Conservation (phyloP, 345 rosid species). For the Citrus inodora region DNA sequence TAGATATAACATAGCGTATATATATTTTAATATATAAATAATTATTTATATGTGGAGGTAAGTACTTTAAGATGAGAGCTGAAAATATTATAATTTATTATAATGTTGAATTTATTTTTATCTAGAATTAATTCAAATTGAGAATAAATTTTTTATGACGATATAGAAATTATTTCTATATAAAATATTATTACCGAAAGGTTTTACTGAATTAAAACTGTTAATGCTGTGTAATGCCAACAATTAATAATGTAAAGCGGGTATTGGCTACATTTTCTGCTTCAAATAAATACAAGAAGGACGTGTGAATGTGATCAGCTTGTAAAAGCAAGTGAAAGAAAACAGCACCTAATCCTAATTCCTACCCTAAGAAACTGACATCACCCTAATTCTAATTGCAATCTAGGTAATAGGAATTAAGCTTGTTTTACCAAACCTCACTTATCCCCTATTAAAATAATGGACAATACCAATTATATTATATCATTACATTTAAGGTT, state of each 20-base stretch:
- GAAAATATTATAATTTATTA: too few species aligned
- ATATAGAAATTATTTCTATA: too few species aligned
- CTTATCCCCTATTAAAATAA: background rate
- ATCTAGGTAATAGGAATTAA: background rate
- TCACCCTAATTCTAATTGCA: slow-evolving; percentile 11
- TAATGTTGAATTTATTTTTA: too few species aligned
- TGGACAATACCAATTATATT: background rate
- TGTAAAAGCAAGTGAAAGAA: background rate
- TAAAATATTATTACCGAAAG: too few species aligned
- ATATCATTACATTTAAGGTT: too few species aligned
- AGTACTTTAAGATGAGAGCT: too few species aligned
- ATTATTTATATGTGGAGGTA: too few species aligned
- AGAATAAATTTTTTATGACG: too few species aligned
- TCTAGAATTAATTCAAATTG: too few species aligned
- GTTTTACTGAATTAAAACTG: background rate
- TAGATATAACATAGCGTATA: accelerated
- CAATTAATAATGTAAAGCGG: background rate
- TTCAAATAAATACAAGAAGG: background rate
- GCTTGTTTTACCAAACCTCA: slow-evolving; percentile 9
- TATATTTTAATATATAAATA: too few species aligned
- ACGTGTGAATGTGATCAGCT: background rate
- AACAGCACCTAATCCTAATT: background rate
- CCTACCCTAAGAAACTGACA: slow-evolving; percentile 4
- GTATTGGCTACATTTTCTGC: background rate
- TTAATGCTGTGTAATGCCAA: background rate